A percentile compares a stretch with the other conserved stretches of the same genome.
Conservation (phyloP, 2,329 filamentous ascomycete species). For the Trichoderma endophyticum region DNA sequence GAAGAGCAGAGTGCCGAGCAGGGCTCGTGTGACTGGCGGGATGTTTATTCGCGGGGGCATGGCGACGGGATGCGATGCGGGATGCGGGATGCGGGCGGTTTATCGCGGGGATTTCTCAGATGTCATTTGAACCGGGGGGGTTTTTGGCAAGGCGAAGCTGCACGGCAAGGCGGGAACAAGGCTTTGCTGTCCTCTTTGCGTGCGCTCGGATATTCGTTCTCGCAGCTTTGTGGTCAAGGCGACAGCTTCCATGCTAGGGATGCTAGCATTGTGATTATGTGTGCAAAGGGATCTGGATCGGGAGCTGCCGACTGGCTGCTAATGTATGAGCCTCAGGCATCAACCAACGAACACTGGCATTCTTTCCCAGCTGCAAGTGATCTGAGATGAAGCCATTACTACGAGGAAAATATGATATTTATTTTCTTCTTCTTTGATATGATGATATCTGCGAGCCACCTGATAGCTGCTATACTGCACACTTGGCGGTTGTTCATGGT, state of each 20-base stretch:
- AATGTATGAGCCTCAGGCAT: background rate
- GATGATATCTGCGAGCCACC: background rate
- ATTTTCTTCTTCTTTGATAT: background rate
- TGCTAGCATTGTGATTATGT: background rate
- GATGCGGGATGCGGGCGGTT: background rate
- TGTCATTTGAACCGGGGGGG: slow-evolving; percentile 9
- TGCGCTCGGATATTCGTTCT: background rate
- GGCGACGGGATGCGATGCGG: slow-evolving; percentile 29
- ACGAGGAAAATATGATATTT: background rate
- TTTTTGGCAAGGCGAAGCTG: background rate
- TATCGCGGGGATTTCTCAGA: slow-evolving; percentile 1
- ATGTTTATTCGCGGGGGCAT: slow-evolving; percentile 88
- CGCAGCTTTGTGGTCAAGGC: slow-evolving; percentile 3
- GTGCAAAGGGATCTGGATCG: slow-evolving; percentile 6
- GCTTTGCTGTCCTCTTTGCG: slow-evolving; percentile 4
- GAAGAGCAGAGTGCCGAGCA: slow-evolving; percentile 70
- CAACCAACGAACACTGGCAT: background rate
- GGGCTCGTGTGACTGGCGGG: slow-evolving; percentile 81
- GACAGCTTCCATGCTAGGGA: slow-evolving; percentile 7
- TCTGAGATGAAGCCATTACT: too few species aligned
- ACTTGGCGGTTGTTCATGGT: background rate
- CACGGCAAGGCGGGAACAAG: background rate
- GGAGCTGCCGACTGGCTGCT: background rate
- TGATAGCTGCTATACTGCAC: background rate
- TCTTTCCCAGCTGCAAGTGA: background rate